phyloP scores from a whole-genome alignment of 768 basidiomycete species.

The Trametes gibbosa region DNA sequence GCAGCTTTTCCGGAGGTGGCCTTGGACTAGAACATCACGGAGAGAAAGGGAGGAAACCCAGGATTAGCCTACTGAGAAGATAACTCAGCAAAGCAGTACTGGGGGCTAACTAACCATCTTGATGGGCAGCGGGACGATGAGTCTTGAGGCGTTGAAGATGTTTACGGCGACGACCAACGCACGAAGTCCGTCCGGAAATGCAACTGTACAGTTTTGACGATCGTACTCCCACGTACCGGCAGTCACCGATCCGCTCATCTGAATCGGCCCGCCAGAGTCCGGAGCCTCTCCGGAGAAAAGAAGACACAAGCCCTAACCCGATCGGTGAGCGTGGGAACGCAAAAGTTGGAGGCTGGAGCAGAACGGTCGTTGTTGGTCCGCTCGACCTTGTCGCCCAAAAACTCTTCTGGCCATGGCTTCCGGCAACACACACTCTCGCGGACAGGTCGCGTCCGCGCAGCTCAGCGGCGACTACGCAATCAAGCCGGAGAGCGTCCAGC shows the following conservation, averaged over 20 bases:
- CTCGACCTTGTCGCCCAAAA: slow-evolving; percentile 9
- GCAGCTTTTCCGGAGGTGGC: slow-evolving; percentile 50
- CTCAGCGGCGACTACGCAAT: slow-evolving; percentile 74
- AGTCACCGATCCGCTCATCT: background rate
- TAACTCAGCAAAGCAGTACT: slow-evolving; percentile 84
- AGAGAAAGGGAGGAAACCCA: slow-evolving; percentile 34
- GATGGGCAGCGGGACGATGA: slow-evolving; percentile 26
- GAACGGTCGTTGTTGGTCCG: background rate
- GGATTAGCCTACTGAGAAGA: slow-evolving; percentile 89
- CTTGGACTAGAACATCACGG: slow-evolving; percentile 50
- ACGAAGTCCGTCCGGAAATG: slow-evolving; percentile 11
- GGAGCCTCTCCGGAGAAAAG: background rate
- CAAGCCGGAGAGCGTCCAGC: slow-evolving; percentile 71
- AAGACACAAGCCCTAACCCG: slow-evolving; percentile 9
- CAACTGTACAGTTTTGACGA: slow-evolving; percentile 52
- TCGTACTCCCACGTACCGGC: slow-evolving; percentile 22
- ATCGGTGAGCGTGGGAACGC: slow-evolving; percentile 4
- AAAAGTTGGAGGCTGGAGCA: slow-evolving; percentile 9
- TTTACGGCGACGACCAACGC: slow-evolving; percentile 8
- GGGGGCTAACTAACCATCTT: slow-evolving; percentile 67
- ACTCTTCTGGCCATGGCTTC: slow-evolving; percentile 39
- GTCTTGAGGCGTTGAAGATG: slow-evolving; percentile 28
- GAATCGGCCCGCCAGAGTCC: background rate
- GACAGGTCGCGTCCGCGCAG: slow-evolving; percentile 74
- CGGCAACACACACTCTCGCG: slow-evolving; percentile 47